A percentile compares a stretch with the other conserved stretches of the same genome.
phyloP scores from a whole-genome alignment of 2,329 filamentous ascomycete species.

The Magnaporthiopsis incrustans region DNA sequence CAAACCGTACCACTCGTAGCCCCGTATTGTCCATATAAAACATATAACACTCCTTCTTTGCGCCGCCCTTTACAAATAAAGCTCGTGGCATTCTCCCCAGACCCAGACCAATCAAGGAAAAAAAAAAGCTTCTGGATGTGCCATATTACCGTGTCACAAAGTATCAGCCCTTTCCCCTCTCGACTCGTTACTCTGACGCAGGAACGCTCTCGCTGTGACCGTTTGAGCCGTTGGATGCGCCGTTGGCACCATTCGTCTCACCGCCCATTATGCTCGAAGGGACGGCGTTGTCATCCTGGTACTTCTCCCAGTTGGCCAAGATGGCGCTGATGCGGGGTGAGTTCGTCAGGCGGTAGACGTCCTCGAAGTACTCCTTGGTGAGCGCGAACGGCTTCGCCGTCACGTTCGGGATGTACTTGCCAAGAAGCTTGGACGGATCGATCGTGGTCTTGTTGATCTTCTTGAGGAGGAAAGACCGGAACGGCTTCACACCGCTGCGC shows the following conservation, averaged over 20 bases:
- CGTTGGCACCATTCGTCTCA: slow-evolving; percentile 25
- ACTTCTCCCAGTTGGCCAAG: slow-evolving; percentile 80
- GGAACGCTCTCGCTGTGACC: neutral
- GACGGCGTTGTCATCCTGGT: slow-evolving; percentile 41
- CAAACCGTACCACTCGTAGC: neutral
- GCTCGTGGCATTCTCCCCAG: neutral
- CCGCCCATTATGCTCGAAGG: slow-evolving; percentile 16
- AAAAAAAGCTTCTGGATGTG: neutral
- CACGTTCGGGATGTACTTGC: slow-evolving; percentile 99
- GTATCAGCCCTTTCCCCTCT: neutral
- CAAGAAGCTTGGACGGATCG: slow-evolving; percentile 90
- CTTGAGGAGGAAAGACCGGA: slow-evolving; percentile 96
- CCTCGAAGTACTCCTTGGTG: slow-evolving; percentile 98
- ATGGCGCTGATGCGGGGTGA: slow-evolving; percentile 68
- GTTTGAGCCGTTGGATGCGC: slow-evolving; percentile 7
- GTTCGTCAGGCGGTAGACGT: slow-evolving; percentile 92
- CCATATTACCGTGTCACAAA: neutral
- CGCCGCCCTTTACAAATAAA: neutral
- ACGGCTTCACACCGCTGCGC: slow-evolving; percentile 96
- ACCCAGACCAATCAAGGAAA: neutral
- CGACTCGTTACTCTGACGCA: neutral
- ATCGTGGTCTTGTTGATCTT: slow-evolving; percentile 99
- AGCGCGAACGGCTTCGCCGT: slow-evolving; percentile 92
- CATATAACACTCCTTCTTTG: neutral
- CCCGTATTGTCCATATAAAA: neutral